Percentiles rank a stretch among this genome's conserved stretches.
Evolutionary conservation across 495 filamentous ascomycete genomes (phyloP).

Genomic region (Penicillium lagena): DNA sequence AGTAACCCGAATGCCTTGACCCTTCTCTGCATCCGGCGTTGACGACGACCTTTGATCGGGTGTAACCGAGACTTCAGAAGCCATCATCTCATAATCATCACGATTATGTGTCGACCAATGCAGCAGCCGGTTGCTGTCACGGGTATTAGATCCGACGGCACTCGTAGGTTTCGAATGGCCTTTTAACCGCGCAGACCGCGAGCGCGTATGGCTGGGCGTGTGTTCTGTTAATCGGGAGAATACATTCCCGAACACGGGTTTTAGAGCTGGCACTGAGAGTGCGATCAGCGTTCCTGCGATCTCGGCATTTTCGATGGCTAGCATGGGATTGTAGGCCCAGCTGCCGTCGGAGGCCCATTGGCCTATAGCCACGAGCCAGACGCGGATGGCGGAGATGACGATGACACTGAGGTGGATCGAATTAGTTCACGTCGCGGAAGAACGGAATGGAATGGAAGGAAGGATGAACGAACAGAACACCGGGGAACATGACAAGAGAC

Average conservation of each 20-base stretch:
- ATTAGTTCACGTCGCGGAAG: background rate
- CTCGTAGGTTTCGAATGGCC: slow-evolving; percentile 14
- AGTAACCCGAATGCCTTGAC: slow-evolving; percentile 16
- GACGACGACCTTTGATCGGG: slow-evolving; percentile 2
- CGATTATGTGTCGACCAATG: slow-evolving; percentile 15
- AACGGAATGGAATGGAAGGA: background rate
- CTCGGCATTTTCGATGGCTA: slow-evolving; percentile 38
- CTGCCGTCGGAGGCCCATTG: slow-evolving; percentile 33
- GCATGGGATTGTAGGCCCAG: slow-evolving; percentile 40
- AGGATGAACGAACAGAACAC: slow-evolving; percentile 30
- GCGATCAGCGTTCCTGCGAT: slow-evolving; percentile 38
- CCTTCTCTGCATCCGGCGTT: background rate
- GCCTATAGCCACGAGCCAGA: slow-evolving; percentile 35
- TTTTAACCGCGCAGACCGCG: slow-evolving; percentile 11
- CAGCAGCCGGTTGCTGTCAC: slow-evolving; percentile 20
- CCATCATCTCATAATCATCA: slow-evolving; percentile 27
- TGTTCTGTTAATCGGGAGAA: slow-evolving; percentile 20
- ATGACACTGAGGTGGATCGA: slow-evolving; percentile 25
- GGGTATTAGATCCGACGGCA: slow-evolving; percentile 5
- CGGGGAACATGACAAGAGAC: slow-evolving; percentile 35
- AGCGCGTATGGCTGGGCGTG: slow-evolving; percentile 17
- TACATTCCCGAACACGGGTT: slow-evolving; percentile 31
- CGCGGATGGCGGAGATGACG: slow-evolving; percentile 32
- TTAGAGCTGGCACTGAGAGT: slow-evolving; percentile 38
- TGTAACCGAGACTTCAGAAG: slow-evolving; percentile 16